phyloP scores from a whole-genome alignment of 2,329 filamentous ascomycete genomes.

The Orbilia brochopaga region DNA sequence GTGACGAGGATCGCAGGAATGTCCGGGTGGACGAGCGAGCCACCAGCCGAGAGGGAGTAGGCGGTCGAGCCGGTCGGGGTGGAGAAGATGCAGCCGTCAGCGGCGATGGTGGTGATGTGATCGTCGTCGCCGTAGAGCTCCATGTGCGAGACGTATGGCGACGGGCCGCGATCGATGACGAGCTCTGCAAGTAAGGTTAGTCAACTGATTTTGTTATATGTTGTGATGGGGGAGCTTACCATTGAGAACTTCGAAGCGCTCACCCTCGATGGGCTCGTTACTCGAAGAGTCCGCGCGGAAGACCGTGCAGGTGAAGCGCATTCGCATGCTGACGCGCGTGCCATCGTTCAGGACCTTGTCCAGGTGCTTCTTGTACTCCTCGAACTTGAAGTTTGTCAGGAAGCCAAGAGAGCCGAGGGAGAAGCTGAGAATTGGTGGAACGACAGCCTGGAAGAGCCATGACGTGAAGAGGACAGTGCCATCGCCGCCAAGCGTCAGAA shows the following conservation, averaged over 20 bases:
- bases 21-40: constrained; percentile 92
- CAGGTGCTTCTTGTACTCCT: constrained; percentile 83
- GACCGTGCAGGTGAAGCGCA: constrained; percentile 98
- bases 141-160: constrained; percentile 93
- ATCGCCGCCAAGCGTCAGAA: constrained; percentile 84
- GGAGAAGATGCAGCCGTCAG: constrained; percentile 96
- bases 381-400: constrained; percentile 85
- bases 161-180: constrained; percentile 95
- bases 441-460: constrained; percentile 89
- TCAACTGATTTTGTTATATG: constrained; percentile 17
- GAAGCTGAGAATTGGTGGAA: constrained; percentile 83
- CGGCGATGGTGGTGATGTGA: constrained; percentile 91
- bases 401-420: constrained; percentile 86
- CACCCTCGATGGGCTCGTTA: constrained; percentile 77
- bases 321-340: constrained; percentile 96
- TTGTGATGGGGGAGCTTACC: constrained; percentile 46
- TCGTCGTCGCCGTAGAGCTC: constrained; percentile 96
- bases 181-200: constrained; percentile 66
- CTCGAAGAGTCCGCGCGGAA: constrained; percentile 72
- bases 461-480: constrained; percentile 87
- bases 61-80: constrained; percentile 92
- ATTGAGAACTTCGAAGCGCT: constrained; percentile 97
- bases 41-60: constrained; percentile 93
- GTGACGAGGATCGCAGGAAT: constrained; percentile 96
- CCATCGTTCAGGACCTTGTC: constrained; percentile 92